Evolutionary conservation across 371 early-diverging fungal genomes (phyloP).

Genomic region (Saksenaea oblongispora): DNA sequence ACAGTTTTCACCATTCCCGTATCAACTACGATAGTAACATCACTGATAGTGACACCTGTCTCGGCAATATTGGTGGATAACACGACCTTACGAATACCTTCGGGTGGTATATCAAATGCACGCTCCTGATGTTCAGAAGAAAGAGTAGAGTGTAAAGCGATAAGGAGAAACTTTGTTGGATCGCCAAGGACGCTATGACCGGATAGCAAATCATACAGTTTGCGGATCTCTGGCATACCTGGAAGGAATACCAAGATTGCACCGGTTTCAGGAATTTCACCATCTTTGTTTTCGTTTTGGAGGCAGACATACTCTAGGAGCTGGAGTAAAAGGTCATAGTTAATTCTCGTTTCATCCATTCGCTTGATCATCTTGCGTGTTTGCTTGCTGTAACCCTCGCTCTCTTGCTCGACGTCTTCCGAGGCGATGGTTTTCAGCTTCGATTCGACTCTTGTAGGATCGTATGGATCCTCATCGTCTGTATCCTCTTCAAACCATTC

Average conservation of each 20-base stretch:
- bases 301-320: constrained; percentile 65
- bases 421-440: constrained; percentile 13
- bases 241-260: constrained; percentile 90
- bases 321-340: constrained; percentile 69
- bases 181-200: constrained; percentile 49
- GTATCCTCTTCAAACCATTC: constrained; percentile 52
- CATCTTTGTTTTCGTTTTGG: constrained; percentile 8
- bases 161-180: constrained; percentile 49
- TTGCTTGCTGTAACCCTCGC: constrained; percentile 35
- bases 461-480: constrained; percentile 45
- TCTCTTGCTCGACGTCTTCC: constrained; percentile 27
- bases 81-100: constrained; percentile 80
- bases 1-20: constrained; percentile 86
- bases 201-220: constrained; percentile 56
- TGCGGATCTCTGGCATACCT: constrained; percentile 81
- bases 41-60: constrained; percentile 95
- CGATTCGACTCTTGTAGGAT: constrained; percentile 23
- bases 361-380: constrained; percentile 52
- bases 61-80: constrained; percentile 95
- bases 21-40: constrained; percentile 94
- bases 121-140: constrained; percentile 70
- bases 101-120: constrained; percentile 65
- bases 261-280: constrained; percentile 57
- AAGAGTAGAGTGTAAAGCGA: constrained; percentile 82
- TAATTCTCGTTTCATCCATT: constrained; percentile 68